Conservation (phyloP, 75 land plant genomes). For the Larix kaempferi region DNA sequence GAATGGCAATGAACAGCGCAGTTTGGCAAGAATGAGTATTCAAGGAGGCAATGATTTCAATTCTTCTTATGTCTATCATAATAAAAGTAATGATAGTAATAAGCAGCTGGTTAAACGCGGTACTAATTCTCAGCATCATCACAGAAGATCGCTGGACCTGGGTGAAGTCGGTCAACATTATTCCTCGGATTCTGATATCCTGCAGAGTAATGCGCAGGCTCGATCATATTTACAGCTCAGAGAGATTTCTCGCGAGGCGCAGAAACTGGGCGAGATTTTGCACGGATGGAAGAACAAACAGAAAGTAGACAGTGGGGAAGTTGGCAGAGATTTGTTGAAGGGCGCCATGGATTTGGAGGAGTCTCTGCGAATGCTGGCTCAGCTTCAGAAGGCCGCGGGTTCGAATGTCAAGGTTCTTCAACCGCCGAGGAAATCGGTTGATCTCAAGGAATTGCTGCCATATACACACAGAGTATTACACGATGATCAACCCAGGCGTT, state of each 20-base stretch:
- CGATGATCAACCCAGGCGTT: not conserved
- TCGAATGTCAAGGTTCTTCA: not conserved
- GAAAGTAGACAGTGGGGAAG: constrained; percentile 23
- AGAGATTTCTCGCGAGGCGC: not conserved
- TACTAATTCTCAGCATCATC: not conserved
- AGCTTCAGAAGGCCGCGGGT: constrained; percentile 44
- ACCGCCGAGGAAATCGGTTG: not conserved
- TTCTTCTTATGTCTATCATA: too few relatives aligned
- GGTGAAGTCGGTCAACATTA: not conserved
- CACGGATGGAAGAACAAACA: not conserved
- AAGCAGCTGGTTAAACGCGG: too few relatives aligned
- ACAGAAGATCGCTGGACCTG: constrained; percentile 8
- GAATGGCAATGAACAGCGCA: not conserved
- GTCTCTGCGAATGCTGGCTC: constrained; percentile 48
- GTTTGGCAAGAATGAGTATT: not conserved
- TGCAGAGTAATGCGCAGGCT: not conserved
- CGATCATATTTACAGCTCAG: not conserved
- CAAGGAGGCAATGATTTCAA: too few relatives aligned
- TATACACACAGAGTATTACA: not conserved
- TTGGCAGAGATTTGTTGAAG: constrained; percentile 39
- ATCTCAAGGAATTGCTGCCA: constrained; percentile 6
- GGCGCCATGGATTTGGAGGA: constrained; percentile 63
- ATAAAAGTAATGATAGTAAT: too few relatives aligned
- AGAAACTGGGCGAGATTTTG: constrained; percentile 3
- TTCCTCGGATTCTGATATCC: not conserved